Base-by-base conservation (phyloP, 2,329 filamentous ascomycete genomes). In the Dactylellina drechsleri region DNA sequence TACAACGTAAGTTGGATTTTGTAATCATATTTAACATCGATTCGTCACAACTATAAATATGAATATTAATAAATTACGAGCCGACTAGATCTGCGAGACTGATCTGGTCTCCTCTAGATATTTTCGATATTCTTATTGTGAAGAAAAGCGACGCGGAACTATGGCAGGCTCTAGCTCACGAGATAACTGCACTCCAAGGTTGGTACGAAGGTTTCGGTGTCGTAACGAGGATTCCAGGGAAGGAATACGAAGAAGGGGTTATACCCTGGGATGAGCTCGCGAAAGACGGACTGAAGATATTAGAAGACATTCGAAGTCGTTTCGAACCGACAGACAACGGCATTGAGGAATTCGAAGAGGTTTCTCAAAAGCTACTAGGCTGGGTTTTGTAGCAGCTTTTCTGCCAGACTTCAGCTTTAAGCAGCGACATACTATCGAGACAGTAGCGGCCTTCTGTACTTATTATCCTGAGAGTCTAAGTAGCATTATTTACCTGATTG, bases 241-340 rank as follows among this genome's bases (percentile, higher is more conserved):
- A 36, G 7, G 45, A 50, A 7, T 36, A 45, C 23, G 26, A 58
- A 28, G 26, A 1, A 26, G 40, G 26, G 62, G 18, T 52, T 16
- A 59, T 43, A 43, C n/a, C 53, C 0, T 71, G 58, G 52, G 53
- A 54, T 5, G 59, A 65, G 10, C 53, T 58, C 20, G 52, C 66
- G 12, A 20, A 8, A 5, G 45, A 57, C 10, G 59, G 36, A 6
- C 26, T 64, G 16, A 8, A 5, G n/a, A 53, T 49, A 16, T 36
- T 71, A 7, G 66, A 71, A 47, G 53, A 71, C 4, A 36, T 71
- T n/a, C 45, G 66, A 49, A 15, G 41, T 8, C 28, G 43, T 20
- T 53, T 71, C 4, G 66, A 64, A 26, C 66, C 66, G 4, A 23
- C 40, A 12, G 66, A 71, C 40, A 52, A 2, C 45, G 59, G 58